Base-by-base conservation (phyloP, 305 asterid species). In the Ilex paraguariensis region DNA sequence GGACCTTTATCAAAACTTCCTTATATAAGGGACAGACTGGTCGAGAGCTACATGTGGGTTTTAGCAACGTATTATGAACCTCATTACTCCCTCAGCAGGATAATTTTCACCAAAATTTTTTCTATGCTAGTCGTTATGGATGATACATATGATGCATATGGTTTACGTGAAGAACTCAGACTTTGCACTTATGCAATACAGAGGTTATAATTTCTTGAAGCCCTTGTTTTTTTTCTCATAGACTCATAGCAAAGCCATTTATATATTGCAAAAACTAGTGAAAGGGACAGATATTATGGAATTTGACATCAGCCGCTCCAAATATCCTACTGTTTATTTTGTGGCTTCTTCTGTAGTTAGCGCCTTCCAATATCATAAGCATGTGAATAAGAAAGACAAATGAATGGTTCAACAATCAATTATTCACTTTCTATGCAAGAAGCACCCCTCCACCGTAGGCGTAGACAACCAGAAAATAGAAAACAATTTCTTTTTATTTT, bases 61-160 rank as follows among this genome's bases (percentile, higher is more conserved):
- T 1, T 21, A 1, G 2, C 28, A 21, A 21, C 28, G 2, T 21
- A 21, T 21, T 21, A 21, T 21, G 28, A 21, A 21, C 81, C 81
- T 4, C 21, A 60, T 6, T 72, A 58, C 57, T 4, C 17, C 0
- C 6, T 63, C 3, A 72, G 67, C 3, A 67, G 81, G 51, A 53
- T 13, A 13, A 51, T 64, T 3, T 28, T 72, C 14, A 39, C 81
- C 40, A 69, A 79, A 69, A 64, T 69, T 2, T 8, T 62, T 7
- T 14, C 33, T 0, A 2, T 66, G 55, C 0, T 56, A 17, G 63
- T 72, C 12, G 49, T 62, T 4, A 7, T 67, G 2, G 84, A 81
- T 66, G 91, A 84, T 17, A 81, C 91, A 0, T 81, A 68, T 16
- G 84, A 84, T 71, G 71, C 82, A 0, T 77, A 79, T 67, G 91